A percentile compares a stretch with the other conserved stretches of the same genome.
Conservation (phyloP, 805 yeast species). For the Teunomyces panamensis region DNA sequence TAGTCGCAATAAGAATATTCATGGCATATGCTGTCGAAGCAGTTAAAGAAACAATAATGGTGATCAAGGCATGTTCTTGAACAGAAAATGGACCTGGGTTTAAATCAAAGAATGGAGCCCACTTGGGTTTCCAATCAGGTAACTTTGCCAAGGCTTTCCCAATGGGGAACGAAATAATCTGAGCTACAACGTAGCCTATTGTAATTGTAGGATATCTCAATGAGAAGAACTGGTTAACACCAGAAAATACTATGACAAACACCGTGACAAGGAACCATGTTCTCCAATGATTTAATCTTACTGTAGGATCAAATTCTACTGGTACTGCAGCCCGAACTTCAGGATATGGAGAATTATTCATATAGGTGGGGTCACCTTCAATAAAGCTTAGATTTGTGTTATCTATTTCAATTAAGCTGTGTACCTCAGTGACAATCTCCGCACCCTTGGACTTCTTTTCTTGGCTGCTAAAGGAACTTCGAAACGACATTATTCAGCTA, state of each 20-base stretch:
- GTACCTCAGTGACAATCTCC: conserved; percentile 3
- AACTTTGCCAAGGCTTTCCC: conserved; percentile 17
- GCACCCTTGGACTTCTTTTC: conserved; percentile 2
- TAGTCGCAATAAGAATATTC: conserved; percentile 20
- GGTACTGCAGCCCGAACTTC: conserved; percentile 23
- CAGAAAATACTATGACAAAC: conserved; percentile 23
- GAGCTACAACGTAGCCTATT: conserved; percentile 24
- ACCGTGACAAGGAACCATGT: conserved; percentile 18
- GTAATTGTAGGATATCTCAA: conserved; percentile 23
- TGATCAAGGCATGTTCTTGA: conserved; percentile 22
- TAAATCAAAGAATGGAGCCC: conserved; percentile 15
- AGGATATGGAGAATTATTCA: conserved; percentile 19
- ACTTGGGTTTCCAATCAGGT: conserved; percentile 9
- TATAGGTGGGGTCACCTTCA: conserved; percentile 13
- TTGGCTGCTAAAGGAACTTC: not conserved
- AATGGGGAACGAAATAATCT: conserved; percentile 21
- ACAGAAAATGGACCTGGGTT: conserved; percentile 20
- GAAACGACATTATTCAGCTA: not conserved
- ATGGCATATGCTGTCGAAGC: conserved; percentile 21
- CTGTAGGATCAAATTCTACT: conserved; percentile 14
- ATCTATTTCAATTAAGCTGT: conserved; percentile 8
- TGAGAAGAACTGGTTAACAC: conserved; percentile 24
- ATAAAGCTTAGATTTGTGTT: conserved; percentile 10
- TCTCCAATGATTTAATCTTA: conserved; percentile 18
- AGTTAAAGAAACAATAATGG: conserved; percentile 19